These are phyloP conservation scores for Rhodofomes roseus DNA, from an alignment of 1,284 basidiomycete genomes.

Conservation along the genomic window DNA sequence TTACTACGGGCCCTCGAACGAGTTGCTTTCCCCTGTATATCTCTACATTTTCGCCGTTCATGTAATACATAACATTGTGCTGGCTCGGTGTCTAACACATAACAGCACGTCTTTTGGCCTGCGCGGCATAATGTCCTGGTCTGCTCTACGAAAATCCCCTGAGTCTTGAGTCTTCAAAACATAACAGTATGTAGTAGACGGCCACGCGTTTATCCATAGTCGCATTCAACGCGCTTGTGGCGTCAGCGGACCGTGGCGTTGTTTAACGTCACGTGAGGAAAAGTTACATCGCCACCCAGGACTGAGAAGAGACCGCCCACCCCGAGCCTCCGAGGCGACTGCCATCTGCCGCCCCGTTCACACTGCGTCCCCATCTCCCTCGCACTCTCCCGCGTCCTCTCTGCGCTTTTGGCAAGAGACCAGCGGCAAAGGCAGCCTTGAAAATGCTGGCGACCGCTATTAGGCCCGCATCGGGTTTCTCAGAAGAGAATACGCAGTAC, in stretches of 20 bases:
- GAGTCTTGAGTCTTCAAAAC: too few relatives aligned
- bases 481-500: conserved; percentile 47
- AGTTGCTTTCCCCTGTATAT: background rate
- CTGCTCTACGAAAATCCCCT: too few relatives aligned
- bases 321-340: background rate
- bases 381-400: conserved; percentile 1
- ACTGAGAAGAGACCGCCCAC: background rate
- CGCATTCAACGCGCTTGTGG: background rate
- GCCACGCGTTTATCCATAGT: background rate
- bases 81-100: background rate
- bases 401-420: background rate
- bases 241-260: background rate
- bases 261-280: conserved; percentile 6
- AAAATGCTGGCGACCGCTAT: conserved; percentile 62
- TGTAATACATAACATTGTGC: background rate
- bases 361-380: conserved; percentile 1
- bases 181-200: too few relatives aligned
- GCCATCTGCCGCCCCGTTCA: background rate
- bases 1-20: background rate
- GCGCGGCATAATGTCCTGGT: too few relatives aligned
- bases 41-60: background rate
- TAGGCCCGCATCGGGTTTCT: conserved; percentile 46
- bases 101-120: background rate
- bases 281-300: conserved; percentile 5
- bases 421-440: background rate